phyloP scores from a whole-genome alignment of 176 grass and related monocot species.

The Urochloa ruziziensis region DNA sequence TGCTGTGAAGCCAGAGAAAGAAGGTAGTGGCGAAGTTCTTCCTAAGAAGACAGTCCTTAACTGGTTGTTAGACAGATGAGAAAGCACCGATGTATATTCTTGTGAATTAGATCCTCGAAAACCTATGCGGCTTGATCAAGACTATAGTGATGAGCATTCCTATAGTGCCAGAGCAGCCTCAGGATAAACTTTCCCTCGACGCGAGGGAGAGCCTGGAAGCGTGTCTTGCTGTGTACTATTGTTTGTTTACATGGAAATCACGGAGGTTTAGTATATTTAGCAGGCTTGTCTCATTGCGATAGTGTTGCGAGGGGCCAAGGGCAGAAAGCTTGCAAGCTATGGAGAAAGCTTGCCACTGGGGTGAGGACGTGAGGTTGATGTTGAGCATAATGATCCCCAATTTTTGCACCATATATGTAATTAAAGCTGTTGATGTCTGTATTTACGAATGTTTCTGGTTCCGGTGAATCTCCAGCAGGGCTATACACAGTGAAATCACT shows the following conservation, averaged over 20 bases:
- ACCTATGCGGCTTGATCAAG: slow-evolving; percentile 35
- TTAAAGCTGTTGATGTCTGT: background rate
- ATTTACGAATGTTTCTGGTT: slow-evolving; percentile 25
- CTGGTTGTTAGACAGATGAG: slow-evolving; percentile 78
- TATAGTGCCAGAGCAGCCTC: slow-evolving; percentile 24
- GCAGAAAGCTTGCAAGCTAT: background rate
- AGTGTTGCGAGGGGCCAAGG: background rate
- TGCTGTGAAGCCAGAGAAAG: slow-evolving; percentile 58
- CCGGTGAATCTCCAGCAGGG: background rate
- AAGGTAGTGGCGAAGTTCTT: slow-evolving; percentile 50
- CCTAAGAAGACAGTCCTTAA: slow-evolving; percentile 75
- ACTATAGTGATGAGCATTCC: slow-evolving; percentile 37
- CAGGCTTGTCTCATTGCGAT: background rate
- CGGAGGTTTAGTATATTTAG: slow-evolving; percentile 24
- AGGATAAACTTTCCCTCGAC: background rate
- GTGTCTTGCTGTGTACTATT: slow-evolving; percentile 26
- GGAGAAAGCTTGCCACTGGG: background rate
- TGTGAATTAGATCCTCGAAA: slow-evolving; percentile 51
- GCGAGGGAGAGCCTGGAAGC: background rate
- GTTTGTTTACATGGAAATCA: slow-evolving; percentile 19
- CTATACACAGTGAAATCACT: background rate
- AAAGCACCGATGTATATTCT: slow-evolving; percentile 38
- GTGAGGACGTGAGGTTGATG: background rate
- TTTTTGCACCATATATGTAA: slow-evolving; percentile 30
- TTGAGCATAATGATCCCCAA: background rate